Conservation (phyloP, 2,329 filamentous ascomycete species). For the Aspergillus versicolor region DNA sequence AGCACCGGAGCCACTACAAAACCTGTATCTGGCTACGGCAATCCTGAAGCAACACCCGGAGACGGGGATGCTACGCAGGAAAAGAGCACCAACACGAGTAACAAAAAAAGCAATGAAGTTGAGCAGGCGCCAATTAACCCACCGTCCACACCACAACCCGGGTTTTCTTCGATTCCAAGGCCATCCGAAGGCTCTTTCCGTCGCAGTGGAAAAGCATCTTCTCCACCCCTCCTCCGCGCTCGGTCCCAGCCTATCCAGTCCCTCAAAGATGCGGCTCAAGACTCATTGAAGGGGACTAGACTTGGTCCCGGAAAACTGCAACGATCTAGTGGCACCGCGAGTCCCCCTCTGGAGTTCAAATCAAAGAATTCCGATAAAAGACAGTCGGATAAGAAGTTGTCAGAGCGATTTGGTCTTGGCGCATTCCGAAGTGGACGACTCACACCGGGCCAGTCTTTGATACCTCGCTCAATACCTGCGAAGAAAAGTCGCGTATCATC, state of each 20-base stretch:
- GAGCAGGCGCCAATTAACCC: conserved; percentile 7
- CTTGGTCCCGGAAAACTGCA: conserved; percentile 21
- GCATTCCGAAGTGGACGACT: conserved; percentile 60
- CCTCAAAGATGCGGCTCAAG: conserved; percentile 28
- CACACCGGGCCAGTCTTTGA: conserved; percentile 64
- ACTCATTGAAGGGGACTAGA: conserved; percentile 24
- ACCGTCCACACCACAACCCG: conserved; percentile 25
- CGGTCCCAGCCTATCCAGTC: conserved; percentile 51
- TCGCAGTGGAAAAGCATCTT: conserved; percentile 37
- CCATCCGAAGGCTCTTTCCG: conserved; percentile 37
- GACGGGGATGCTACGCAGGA: conserved; percentile 16
- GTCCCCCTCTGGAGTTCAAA: conserved; percentile 30
- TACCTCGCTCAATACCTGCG: conserved; percentile 76
- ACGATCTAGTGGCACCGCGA: conserved; percentile 22
- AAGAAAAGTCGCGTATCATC: conserved; percentile 80
- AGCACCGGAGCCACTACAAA: conserved; percentile 8
- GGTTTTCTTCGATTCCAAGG: conserved; percentile 42
- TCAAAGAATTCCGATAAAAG: conserved; percentile 62
- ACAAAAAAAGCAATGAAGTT: conserved; percentile 17
- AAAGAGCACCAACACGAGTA: conserved; percentile 7
- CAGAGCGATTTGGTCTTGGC: conserved; percentile 67
- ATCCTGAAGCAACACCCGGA: conserved; percentile 10
- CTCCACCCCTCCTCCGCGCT: conserved; percentile 51
- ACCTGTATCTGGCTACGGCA: conserved; percentile 6
- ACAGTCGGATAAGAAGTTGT: conserved; percentile 75